These are phyloP conservation scores for Pseudogymnoascus sp. DNA, from an alignment of 2,329 filamentous ascomycete species.

Conservation along the genomic window DNA sequence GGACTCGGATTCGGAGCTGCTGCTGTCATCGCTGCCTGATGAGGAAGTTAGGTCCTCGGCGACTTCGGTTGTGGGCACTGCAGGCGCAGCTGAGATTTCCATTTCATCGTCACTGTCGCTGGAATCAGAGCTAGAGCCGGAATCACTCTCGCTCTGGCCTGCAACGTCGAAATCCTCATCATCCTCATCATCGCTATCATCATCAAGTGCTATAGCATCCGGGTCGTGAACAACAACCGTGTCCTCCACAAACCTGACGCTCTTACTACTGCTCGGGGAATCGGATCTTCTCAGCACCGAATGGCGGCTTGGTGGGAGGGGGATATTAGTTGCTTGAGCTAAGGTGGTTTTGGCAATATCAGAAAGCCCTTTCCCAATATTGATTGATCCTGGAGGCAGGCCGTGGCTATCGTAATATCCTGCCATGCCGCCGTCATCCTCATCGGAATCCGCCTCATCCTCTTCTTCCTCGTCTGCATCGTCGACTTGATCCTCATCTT, in stretches of 20 bases:
- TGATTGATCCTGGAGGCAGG: conserved; percentile 28
- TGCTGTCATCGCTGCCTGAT: conserved; percentile 19
- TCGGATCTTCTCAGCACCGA: conserved; percentile 18
- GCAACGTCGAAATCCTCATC: conserved; percentile 16
- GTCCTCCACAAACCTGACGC: conserved; percentile 21
- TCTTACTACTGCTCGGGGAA: conserved; percentile 24
- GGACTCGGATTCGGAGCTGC: conserved; percentile 16
- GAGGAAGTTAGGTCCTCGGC: not conserved
- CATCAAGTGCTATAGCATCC: conserved; percentile 27
- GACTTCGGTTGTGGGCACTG: not conserved
- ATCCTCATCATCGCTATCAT: conserved; percentile 22
- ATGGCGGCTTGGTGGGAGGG: conserved; percentile 13
- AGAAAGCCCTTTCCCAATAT: conserved; percentile 26
- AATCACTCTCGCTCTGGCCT: not conserved
- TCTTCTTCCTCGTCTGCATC: conserved; percentile 16
- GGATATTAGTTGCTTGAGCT: not conserved
- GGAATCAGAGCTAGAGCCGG: not conserved
- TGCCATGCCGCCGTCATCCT: conserved; percentile 25
- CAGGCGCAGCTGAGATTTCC: not conserved
- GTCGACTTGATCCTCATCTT: conserved; percentile 24
- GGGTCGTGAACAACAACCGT: conserved; percentile 19
- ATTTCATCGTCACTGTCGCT: not conserved
- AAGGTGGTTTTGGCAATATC: conserved; percentile 22
- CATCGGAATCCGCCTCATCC: conserved; percentile 21
- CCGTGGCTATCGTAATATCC: conserved; percentile 30